Evolutionary conservation across 768 basidiomycete species (phyloP), one percentile per base, ranked within the genome.

Genomic region (Leucocoprinus birnbaumii): DNA sequence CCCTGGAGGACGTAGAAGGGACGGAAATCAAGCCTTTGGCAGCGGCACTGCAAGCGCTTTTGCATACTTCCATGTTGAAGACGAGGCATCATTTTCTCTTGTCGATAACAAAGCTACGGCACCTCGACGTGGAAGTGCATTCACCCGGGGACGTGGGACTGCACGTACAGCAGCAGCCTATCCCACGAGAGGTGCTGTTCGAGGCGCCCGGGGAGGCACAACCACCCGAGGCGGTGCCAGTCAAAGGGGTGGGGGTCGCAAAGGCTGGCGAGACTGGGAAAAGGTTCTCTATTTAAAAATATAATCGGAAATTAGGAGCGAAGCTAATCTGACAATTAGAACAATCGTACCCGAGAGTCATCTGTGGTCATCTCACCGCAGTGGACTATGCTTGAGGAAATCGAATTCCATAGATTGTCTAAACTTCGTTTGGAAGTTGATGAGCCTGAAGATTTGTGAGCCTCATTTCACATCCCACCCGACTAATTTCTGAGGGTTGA

Each of bases 31-130:
- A 65, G 91, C 91, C 2, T 96, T 92, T 66, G 94, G 94, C 35
- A 94, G 93, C 54, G 90, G 89, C 19, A 85, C 88, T 48, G 87
- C 91, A 10, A 95, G 86, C 62, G 92, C 93, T 13, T 98, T 98
- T 66, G 91, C 93, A 6, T 97, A 96, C 72, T 94, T 94, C 78
- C 95, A 98, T 71, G 95, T 91, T 55, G 97, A 98, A 71, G 97
- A 99, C 65, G 97, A 99, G 72, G 89, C 93, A 5, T 89, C 86
- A 47, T 99, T 99, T 80, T 95, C 93, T 19, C 79, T 99, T 48
- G 97, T 99, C 46, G 95, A 98, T 66, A 93, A 86, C 68, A 95
- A 92, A 72, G 66, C 84, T 43, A 75, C 83, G 38, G 75, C 84
- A 43, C 79, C 85, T 31, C 84, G 90, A 61, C 80, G 89, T 43